Base-by-base conservation (phyloP, 495 filamentous ascomycete genomes). In the Penicillium argentinense region DNA sequence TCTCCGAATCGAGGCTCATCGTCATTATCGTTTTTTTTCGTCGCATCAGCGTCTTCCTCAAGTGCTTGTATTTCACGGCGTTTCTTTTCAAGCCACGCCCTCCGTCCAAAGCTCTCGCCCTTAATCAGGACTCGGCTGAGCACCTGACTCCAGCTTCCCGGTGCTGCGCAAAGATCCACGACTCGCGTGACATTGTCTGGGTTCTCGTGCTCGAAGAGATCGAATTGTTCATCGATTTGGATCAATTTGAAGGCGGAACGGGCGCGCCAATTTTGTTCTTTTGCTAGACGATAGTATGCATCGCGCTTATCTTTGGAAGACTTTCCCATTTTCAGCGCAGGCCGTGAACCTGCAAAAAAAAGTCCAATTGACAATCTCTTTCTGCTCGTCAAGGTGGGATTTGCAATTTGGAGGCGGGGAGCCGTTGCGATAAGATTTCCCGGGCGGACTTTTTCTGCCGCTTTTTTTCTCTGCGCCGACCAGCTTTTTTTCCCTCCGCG, bases 231-330 rank as follows among this genome's bases (percentile, higher is more conserved):
- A 63, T 97, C 88, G 33, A 98, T 81, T 63, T 98, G 93, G 21
- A 98, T 81, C 30, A 98, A 79, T 62, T 98, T 98, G 82, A 95
- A 98, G 24, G 93, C 93, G 46, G 87, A 92, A 39, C 93, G 86
- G 12, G 93, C 93, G 19, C 93, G 88, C 91, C 91, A 98, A 47
- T 93, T 92, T 77, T 97, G 91, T 60, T 98, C 93, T 71, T 98
- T 98, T 3, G 93, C 93, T 6, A 98, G 85, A 22, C 93, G 83
- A 63, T 98, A 98, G 69, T 98, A 98, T 41, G 90, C 88, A 63
- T 98, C 93, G 38, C 93, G 87, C 73, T 98, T 98, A 60, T 98
- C 93, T 70, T 98, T 98, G 26, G 91, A 96, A 1, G 93, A 96
- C 66, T 97, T 97, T 2, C 93, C 93, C 93, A 98, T 98, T 17